Base-by-base conservation (phyloP, 2,329 filamentous ascomycete species). In the Lachnellula subtilissima region DNA sequence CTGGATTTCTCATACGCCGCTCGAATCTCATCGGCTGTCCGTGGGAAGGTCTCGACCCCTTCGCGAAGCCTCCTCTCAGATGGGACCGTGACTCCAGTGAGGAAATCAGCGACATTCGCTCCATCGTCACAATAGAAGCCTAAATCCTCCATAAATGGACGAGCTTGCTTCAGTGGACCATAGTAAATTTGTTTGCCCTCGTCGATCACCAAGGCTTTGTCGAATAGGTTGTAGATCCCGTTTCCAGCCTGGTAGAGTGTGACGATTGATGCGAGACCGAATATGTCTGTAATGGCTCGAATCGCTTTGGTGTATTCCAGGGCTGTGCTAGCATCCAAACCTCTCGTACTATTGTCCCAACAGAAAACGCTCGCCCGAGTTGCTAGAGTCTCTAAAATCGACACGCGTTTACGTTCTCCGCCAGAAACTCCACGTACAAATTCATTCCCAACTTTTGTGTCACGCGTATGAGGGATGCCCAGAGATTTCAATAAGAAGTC, bases 211-310 rank as follows among this genome's bases (percentile, higher is more conserved):
- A 88, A 74, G 0, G 88, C 84, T 65, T 88, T 89, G 67, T 89
- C 85, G 66, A 89, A 88, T 0, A 85, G 75, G 25, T 86, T 74
- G 67, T 87, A 88, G 56, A 89, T 88, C 23, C 80, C 83, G 54
- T 89, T 86, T 5, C 84, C 83, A 3, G 86, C 86, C 65, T 89
- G 86, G 66, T 89, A 89, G 0, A 88, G 74, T 0, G 84, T 86
- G 12, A 86, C 82, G 48, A 87, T 81, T 0, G 82, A 79, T 0
- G 82, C 73, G 4, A 86, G 72, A 0, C 82, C 81, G 4, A 82
- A 72, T 1, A 84, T 76, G 58, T 88, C 83, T 0, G 85, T 87
- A 77, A 87, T 75, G 5, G 81, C 78, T 7, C 85, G 75, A n/a
- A 88, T 70, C 2, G 81, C 79, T 63, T 82, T 83, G 28, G 78